phyloP scores from a whole-genome alignment of 805 yeast species.

The Ogataea pini region DNA sequence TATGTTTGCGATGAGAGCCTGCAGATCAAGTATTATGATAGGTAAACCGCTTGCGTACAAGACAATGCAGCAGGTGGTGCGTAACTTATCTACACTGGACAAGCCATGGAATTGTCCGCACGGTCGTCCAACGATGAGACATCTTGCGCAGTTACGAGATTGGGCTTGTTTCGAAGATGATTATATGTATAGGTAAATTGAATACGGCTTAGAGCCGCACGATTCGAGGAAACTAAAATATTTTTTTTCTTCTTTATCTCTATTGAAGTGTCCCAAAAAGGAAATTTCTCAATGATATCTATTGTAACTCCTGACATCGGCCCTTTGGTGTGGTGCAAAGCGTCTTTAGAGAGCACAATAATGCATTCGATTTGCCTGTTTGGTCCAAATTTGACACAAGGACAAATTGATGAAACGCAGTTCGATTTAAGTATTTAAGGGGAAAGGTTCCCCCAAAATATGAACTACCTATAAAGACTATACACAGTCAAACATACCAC shows the following conservation, averaged over 20 bases:
- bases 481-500: background rate
- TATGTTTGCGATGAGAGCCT: conserved; percentile 94
- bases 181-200: conserved; percentile 31
- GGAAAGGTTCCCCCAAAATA: no score
- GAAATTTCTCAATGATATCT: conserved; percentile 25
- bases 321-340: background rate
- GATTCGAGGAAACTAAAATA: background rate
- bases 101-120: conserved; percentile 98
- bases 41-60: conserved; percentile 64
- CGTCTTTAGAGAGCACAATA: no score
- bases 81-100: conserved; percentile 66
- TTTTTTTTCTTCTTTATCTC: background rate
- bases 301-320: conserved; percentile 2
- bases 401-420: no score
- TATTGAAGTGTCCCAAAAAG: conserved; percentile 33
- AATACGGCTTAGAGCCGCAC: background rate
- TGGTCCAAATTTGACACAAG: conserved; percentile 4
- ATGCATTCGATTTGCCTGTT: background rate
- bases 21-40: conserved; percentile 91
- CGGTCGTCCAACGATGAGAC: conserved; percentile 97
- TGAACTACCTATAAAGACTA: no score
- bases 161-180: conserved; percentile 49
- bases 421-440: no score
- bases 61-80: conserved; percentile 70
- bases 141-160: conserved; percentile 61